phyloP scores from a whole-genome alignment of 306 rosid genomes.

The Vigna reflexopilosa region DNA sequence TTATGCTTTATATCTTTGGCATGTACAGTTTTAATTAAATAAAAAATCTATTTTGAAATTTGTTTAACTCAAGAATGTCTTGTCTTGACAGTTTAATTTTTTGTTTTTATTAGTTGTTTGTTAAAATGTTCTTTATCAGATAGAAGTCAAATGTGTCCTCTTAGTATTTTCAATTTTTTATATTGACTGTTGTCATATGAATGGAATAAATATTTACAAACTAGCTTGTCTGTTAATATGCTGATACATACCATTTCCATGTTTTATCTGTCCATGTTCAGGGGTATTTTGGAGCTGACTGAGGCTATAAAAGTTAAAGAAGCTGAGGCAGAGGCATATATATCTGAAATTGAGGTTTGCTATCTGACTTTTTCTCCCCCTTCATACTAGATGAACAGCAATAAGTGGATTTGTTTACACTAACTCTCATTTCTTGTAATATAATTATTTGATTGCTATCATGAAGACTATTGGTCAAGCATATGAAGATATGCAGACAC shows the following conservation, averaged over 20 bases:
- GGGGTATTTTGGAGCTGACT: slow-evolving; percentile 78
- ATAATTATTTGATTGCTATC: slow-evolving; percentile 41
- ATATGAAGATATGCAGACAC: slow-evolving; percentile 99
- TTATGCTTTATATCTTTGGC: background rate
- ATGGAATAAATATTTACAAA: slow-evolving; percentile 34
- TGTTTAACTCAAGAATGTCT: slow-evolving; percentile 30
- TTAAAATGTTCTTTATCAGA: background rate
- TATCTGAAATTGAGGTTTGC: slow-evolving; percentile 94
- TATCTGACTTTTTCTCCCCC: slow-evolving; percentile 24
- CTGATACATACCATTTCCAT: slow-evolving; percentile 31
- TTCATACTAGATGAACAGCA: slow-evolving; percentile 7
- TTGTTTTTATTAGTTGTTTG: slow-evolving; percentile 9
- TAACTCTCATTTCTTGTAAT: slow-evolving; percentile 1
- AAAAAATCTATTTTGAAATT: slow-evolving; percentile 16
- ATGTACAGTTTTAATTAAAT: background rate
- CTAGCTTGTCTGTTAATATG: slow-evolving; percentile 26
- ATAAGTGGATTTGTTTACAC: background rate
- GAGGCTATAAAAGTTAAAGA: slow-evolving; percentile 90
- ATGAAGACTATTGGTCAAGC: slow-evolving; percentile 97
- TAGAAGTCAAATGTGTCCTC: background rate
- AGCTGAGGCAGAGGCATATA: slow-evolving; percentile 84
- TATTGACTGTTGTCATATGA: slow-evolving; percentile 15
- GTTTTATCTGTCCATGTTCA: slow-evolving; percentile 40
- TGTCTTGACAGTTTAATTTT: slow-evolving; percentile 14
- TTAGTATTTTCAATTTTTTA: background rate